Base-by-base conservation (phyloP, 2,329 filamentous ascomycete genomes). In the Aspergillus amoenus region DNA sequence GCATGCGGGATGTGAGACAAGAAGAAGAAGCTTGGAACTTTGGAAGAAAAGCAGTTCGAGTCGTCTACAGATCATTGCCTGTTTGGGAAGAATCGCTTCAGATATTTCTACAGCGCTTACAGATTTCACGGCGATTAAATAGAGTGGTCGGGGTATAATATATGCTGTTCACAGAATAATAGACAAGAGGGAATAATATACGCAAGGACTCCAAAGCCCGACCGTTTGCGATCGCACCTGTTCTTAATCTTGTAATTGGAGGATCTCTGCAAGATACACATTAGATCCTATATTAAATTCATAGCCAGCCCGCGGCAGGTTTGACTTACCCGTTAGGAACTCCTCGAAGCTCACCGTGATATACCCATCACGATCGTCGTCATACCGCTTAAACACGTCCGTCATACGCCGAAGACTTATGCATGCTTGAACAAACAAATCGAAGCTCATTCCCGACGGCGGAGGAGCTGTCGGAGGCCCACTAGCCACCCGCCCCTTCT, bases 401-500 rank as follows among this genome's bases (percentile, higher is more conserved):
- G 94, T 99, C 93, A 99, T 97, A 66, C 94, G 85, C 84, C 97
- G 97, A 68, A 99, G 81, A 67, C 87, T 92, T 71, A 99, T 97
- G 75, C 94, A 97, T 52, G 91, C 91, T 81, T 99, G 94, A 60
- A 99, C 94, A 70, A 99, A 99, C 51, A 99, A 77, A 78, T 99
- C 94, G 70, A 99, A 99, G 76, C 88, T 90, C 84, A 92, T 91
- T 39, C 88, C 87, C 70, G 85, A 82, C 53, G 70, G 67, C 30
- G 52, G 61, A 22, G 65, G 61, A 15, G 60, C 66, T 41, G 62
- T 64, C 7, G 65, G 53, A 49, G 63, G 59, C 66, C 75, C 64
- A 78, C 73, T 64, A 70, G 74, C 67, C 70, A 74, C 57, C 70
- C 79, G 61, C 5, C 67, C 72, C 55, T 75, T 76, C 30, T 63